Evolutionary conservation across 306 rosid genomes (phyloP).

Genomic region (Cucumis hystrix): DNA sequence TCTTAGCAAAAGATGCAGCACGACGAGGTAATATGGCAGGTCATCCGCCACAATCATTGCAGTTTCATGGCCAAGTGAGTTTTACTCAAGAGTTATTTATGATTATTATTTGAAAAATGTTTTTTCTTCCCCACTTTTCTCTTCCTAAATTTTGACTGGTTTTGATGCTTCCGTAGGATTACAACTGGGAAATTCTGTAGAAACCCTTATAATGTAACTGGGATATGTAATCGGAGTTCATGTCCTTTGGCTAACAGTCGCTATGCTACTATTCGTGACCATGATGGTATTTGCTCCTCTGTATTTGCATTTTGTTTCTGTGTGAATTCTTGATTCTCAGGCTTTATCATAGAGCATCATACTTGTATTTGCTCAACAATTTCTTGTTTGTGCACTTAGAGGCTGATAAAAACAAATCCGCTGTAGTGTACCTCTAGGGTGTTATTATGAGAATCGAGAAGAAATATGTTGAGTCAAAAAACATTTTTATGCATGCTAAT

Average conservation of each 20-base stretch:
- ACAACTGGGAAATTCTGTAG: slow-evolving; percentile 64
- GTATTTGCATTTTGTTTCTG: background rate
- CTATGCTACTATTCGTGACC: slow-evolving; percentile 80
- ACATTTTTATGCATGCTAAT: too few species aligned
- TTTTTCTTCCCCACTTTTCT: background rate
- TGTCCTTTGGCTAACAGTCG: slow-evolving; percentile 94
- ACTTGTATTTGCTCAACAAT: background rate
- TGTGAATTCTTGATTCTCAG: background rate
- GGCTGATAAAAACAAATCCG: background rate
- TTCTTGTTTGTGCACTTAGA: background rate
- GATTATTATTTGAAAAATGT: background rate
- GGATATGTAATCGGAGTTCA: slow-evolving; percentile 85
- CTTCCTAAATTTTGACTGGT: background rate
- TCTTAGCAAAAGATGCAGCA: slow-evolving; percentile 20
- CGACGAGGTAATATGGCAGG: slow-evolving; percentile 36
- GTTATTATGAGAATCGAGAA: background rate
- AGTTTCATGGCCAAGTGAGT: slow-evolving; percentile 41
- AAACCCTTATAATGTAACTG: slow-evolving; percentile 81
- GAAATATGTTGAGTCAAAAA: background rate
- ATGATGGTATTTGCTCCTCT: slow-evolving; percentile 39
- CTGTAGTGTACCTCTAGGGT: background rate
- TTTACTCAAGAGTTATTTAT: background rate
- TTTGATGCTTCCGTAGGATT: slow-evolving; percentile 31
- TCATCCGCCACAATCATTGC: slow-evolving; percentile 38
- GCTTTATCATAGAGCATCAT: background rate